phyloP scores from a whole-genome alignment of 768 basidiomycete genomes.

The Boletellus ananas region DNA sequence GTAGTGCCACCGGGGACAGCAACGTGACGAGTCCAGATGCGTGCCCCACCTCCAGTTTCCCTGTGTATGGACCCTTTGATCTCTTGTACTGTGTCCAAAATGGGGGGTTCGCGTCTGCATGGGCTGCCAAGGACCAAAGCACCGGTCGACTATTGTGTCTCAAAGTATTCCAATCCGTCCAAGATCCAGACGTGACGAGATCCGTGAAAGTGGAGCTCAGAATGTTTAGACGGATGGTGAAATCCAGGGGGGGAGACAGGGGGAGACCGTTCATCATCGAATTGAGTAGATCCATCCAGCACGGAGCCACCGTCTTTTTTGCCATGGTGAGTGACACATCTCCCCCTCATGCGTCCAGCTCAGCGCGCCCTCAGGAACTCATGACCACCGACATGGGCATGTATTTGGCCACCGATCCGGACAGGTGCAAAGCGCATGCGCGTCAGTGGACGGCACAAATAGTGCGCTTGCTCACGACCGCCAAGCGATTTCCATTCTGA shows the following conservation, averaged over 20 bases:
- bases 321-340: constrained; percentile 35
- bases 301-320: constrained; percentile 29
- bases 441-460: constrained; percentile 41
- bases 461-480: constrained; percentile 17
- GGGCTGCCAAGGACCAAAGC: constrained; percentile 21
- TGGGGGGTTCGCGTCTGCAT: constrained; percentile 20
- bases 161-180: constrained; percentile 30
- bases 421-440: constrained; percentile 26
- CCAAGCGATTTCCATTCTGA: not conserved
- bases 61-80: constrained; percentile 26
- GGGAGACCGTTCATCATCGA: constrained; percentile 38
- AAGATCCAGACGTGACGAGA: constrained; percentile 1
- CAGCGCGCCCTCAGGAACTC: constrained; percentile 31
- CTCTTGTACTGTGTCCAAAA: constrained; percentile 13
- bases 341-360: not conserved
- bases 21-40: not conserved
- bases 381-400: constrained; percentile 36
- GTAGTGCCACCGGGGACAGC: not conserved
- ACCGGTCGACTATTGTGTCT: constrained; percentile 37
- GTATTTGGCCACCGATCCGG: constrained; percentile 25
- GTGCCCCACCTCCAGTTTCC: constrained; percentile 9
- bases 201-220: constrained; percentile 32
- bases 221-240: constrained; percentile 34
- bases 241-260: constrained; percentile 10
- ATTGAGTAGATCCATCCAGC: constrained; percentile 35